Evolutionary conservation across 768 basidiomycete species (phyloP), one percentile per base, ranked within the genome.

Genomic region (Lentinula sp.): DNA sequence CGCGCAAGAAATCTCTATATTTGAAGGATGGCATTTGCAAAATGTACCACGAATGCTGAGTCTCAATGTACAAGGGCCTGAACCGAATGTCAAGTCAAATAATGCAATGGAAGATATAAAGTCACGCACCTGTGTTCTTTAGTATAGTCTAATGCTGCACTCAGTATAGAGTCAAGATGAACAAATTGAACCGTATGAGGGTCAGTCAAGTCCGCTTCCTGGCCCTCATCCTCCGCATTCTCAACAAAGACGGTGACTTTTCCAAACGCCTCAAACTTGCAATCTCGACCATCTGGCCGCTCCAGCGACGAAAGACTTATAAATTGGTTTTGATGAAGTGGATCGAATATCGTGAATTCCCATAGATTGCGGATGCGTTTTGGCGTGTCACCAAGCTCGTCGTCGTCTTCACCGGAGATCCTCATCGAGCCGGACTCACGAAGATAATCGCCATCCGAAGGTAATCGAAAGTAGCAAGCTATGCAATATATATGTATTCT

Each of bases 31-130:
- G 84, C 6, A 57, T 65, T 16, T 73, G 70, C 31, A 91, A 71
- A 37, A 83, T 79, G 68, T 90, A 91, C 77, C 83, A 84, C 0
- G 87, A 86, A 57, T 76, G 79, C 16, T 75, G 63, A 0, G 89
- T 90, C 64, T 89, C 84, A 23, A 93, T 75, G 61, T 77, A 89
- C 9, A 90, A 70, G 1, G 86, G 82, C 16, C 89, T 91, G 64
- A 21, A 51, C 28, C 9, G 61, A 18, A 60, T 60, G 23, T 51
- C 45, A 18, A 63, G 45, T 35, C 57, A 49, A 40, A 21, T 57
- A 42, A 58, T 59, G 7, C 15, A 31, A 57, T 34, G 53, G 5
- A 46, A 59, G 39, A 50, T 45, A 65, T 1, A 53, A 56, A 52
- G 34, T 64, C 28, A 71, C 86, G 61, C 66, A 89, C 89, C 80